phyloP scores from a whole-genome alignment of 1,284 basidiomycete species.

The Leccinum discolor region DNA sequence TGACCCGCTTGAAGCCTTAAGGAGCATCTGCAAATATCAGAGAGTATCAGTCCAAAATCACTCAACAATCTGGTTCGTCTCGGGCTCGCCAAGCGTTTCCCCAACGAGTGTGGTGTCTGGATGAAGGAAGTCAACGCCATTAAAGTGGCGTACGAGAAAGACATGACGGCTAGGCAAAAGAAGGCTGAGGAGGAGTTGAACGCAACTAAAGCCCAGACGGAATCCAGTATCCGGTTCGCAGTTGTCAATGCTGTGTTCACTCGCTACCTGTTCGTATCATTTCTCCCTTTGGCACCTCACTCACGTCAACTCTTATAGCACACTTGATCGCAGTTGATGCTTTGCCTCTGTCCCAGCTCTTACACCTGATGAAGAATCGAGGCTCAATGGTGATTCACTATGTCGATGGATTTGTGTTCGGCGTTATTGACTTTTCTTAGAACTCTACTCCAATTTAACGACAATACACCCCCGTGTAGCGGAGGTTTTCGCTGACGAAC shows the following conservation, averaged over 20 bases:
- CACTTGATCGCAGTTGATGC: constrained; percentile 20
- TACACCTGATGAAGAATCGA: constrained; percentile 16
- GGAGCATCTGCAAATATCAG: constrained; percentile 30
- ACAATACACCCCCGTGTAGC: too few species aligned
- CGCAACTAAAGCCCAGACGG: too few species aligned
- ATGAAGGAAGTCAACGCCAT: constrained; percentile 15
- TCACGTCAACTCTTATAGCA: constrained; percentile 12
- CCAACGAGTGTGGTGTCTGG: constrained; percentile 28
- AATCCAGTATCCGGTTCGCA: too few species aligned
- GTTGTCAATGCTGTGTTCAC: too few species aligned
- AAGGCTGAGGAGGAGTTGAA: constrained; percentile 5
- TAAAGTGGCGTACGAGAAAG: constrained; percentile 3
- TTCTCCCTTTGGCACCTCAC: not conserved
- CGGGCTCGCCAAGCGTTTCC: constrained; percentile 35
- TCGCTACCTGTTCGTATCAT: not conserved
- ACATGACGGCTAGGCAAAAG: constrained; percentile 10
- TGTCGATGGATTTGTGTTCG: not conserved
- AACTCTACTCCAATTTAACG: constrained; percentile 1
- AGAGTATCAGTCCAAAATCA: constrained; percentile 27
- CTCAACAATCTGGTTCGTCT: constrained; percentile 32
- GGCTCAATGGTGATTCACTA: constrained; percentile 12
- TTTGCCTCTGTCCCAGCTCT: constrained; percentile 15
- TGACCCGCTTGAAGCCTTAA: constrained; percentile 24
- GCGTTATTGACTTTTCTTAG: constrained; percentile 8
- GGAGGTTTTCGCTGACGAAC: too few species aligned